Conservation (phyloP, 164 flowering plant species). For the Umbellularia californica region DNA sequence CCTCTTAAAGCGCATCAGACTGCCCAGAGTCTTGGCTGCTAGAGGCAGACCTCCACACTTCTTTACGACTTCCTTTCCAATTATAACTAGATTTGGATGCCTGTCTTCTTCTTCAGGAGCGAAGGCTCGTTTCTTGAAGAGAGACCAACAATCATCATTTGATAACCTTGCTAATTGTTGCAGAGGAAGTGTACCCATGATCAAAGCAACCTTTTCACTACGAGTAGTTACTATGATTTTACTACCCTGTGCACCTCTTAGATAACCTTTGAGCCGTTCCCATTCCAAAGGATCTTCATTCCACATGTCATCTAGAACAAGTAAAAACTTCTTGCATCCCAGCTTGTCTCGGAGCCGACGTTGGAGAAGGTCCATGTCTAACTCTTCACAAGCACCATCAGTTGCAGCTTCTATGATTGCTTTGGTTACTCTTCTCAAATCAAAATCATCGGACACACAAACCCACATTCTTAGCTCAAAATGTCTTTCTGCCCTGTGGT, state of each 20-base stretch:
- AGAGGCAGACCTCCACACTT: conserved; percentile 22
- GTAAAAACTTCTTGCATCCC: conserved; percentile 8
- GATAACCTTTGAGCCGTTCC: background rate
- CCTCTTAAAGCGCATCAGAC: conserved; percentile 12
- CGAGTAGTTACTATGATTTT: conserved; percentile 18
- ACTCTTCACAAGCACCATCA: background rate
- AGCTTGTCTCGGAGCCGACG: background rate
- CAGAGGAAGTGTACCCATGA: conserved; percentile 8
- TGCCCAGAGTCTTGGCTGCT: conserved; percentile 16
- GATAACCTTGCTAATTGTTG: conserved; percentile 9
- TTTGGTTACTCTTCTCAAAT: conserved; percentile 2
- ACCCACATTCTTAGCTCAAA: conserved; percentile 11
- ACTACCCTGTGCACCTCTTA: conserved; percentile 11
- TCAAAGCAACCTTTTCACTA: conserved; percentile 7
- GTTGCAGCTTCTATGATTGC: conserved; percentile 2
- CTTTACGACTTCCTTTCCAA: conserved; percentile 13
- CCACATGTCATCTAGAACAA: conserved; percentile 22
- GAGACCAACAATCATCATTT: conserved; percentile 14
- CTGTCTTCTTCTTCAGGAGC: background rate
- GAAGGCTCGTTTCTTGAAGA: conserved; percentile 15
- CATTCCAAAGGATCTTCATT: conserved; percentile 5
- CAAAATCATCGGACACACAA: conserved; percentile 10
- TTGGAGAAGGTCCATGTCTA: background rate
- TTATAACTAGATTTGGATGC: background rate
- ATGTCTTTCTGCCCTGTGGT: background rate